Percentiles rank a stretch among this genome's conserved stretches.
Conservation (phyloP, 768 basidiomycete species). For the Tulasnella sp. region DNA sequence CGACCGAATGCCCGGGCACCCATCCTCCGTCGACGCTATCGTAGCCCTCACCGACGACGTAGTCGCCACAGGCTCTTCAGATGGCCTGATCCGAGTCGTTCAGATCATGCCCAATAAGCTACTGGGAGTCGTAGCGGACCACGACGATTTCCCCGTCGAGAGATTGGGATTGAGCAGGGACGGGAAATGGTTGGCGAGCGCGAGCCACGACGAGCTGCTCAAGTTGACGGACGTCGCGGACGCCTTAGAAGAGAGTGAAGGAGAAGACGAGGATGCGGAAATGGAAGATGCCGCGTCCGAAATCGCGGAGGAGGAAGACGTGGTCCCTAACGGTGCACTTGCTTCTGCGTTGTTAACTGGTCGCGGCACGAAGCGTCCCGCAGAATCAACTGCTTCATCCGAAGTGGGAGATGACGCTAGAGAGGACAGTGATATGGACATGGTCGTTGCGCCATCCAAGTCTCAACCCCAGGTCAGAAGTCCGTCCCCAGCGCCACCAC, state of each 20-base stretch:
- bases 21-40: conserved; percentile 84
- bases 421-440: conserved; percentile 37
- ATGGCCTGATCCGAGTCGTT: conserved; percentile 83
- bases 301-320: background rate
- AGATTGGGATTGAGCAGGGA: conserved; percentile 61
- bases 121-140: conserved; percentile 84
- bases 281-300: background rate
- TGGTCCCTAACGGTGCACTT: background rate
- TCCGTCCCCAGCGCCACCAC: background rate
- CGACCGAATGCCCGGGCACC: conserved; percentile 86
- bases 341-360: conserved; percentile 4
- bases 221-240: conserved; percentile 80
- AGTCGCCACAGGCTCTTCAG: conserved; percentile 86
- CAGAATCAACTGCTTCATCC: background rate
- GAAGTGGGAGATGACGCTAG: conserved; percentile 46
- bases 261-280: conserved; percentile 36
- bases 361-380: background rate
- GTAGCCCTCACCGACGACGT: conserved; percentile 69
- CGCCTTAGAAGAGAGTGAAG: conserved; percentile 60
- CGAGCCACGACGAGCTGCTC: conserved; percentile 82
- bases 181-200: conserved; percentile 87
- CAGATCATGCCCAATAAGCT: conserved; percentile 86
- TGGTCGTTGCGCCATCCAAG: background rate
- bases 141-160: conserved; percentile 90
- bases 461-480: background rate